A percentile compares a stretch with the other conserved stretches of the same genome.
Conservation (phyloP, 2,329 filamentous ascomycete species). For the Ophiostoma ips region DNA sequence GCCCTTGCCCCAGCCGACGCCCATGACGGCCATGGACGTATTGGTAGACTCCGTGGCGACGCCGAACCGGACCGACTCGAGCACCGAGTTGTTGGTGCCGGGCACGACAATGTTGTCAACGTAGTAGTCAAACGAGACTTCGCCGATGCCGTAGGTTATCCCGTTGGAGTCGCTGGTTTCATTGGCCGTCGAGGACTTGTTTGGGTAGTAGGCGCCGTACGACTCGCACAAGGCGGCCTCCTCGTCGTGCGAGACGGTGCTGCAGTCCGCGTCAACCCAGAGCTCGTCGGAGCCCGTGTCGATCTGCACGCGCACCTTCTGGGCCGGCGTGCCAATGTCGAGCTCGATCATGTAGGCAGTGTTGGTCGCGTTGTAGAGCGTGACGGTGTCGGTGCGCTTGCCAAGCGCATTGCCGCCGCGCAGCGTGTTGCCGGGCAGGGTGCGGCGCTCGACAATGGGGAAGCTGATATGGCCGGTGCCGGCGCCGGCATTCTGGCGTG, state of each 20-base stretch:
- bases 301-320: slow-evolving; percentile 33
- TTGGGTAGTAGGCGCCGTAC: slow-evolving; percentile 26
- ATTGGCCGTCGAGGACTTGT: slow-evolving; percentile 22
- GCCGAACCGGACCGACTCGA: slow-evolving; percentile 42
- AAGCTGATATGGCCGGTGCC: slow-evolving; percentile 4
- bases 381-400: slow-evolving; percentile 3
- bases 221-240: slow-evolving; percentile 24
- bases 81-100: slow-evolving; percentile 18
- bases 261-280: slow-evolving; percentile 45
- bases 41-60: slow-evolving; percentile 34
- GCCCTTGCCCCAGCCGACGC: slow-evolving; percentile 49
- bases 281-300: slow-evolving; percentile 43
- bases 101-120: slow-evolving; percentile 24
- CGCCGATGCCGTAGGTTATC: slow-evolving; percentile 32
- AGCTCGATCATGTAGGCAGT: slow-evolving; percentile 17
- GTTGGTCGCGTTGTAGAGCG: slow-evolving; percentile 11
- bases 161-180: slow-evolving; percentile 18
- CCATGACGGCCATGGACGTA: slow-evolving; percentile 44
- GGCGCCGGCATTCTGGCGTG: background rate
- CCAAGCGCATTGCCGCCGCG: background rate
- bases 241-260: slow-evolving; percentile 25
- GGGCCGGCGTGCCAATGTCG: slow-evolving; percentile 34
- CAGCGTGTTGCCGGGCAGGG: background rate
- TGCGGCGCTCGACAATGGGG: slow-evolving; percentile 7
- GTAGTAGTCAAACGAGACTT: slow-evolving; percentile 28